Percentiles rank a stretch among this genome's conserved stretches.
These are phyloP conservation scores for Panicum virgatum DNA, from an alignment of 202 grass and related monocot species.

Conservation along the genomic window DNA sequence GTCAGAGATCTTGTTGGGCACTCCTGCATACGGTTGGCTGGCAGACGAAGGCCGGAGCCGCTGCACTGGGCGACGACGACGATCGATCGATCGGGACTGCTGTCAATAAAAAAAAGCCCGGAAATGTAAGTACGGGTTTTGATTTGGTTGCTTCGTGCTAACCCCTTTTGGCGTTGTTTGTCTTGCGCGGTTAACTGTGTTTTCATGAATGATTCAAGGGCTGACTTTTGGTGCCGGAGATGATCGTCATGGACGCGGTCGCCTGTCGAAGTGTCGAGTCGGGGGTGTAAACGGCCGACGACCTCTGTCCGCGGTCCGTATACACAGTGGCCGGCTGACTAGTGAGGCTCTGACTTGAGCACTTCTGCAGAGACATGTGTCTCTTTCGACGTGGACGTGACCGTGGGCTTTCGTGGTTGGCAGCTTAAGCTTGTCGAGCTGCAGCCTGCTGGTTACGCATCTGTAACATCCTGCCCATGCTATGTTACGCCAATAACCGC, in stretches of 20 bases:
- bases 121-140: not conserved
- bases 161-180: not conserved
- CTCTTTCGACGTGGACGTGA: constrained; percentile 32
- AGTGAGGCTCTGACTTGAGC: constrained; percentile 17
- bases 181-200: constrained; percentile 13
- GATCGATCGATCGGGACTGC: not conserved
- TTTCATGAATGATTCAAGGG: constrained; percentile 41
- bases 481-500: not conserved
- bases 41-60: constrained; percentile 18
- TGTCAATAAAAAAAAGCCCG: not conserved
- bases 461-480: too few species aligned
- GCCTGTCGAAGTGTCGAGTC: constrained; percentile 23
- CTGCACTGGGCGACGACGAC: not conserved
- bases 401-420: constrained; percentile 3
- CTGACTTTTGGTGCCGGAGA: constrained; percentile 27
- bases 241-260: constrained; percentile 18
- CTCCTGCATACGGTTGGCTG: constrained; percentile 26
- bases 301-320: not conserved
- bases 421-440: not conserved
- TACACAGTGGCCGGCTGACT: not conserved
- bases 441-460: not conserved
- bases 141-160: not conserved
- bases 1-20: constrained; percentile 39
- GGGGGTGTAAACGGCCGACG: constrained; percentile 13
- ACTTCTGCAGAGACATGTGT: not conserved